Conservation (phyloP, 2,329 filamentous ascomycete genomes). For the Teratosphaeria viscida region DNA sequence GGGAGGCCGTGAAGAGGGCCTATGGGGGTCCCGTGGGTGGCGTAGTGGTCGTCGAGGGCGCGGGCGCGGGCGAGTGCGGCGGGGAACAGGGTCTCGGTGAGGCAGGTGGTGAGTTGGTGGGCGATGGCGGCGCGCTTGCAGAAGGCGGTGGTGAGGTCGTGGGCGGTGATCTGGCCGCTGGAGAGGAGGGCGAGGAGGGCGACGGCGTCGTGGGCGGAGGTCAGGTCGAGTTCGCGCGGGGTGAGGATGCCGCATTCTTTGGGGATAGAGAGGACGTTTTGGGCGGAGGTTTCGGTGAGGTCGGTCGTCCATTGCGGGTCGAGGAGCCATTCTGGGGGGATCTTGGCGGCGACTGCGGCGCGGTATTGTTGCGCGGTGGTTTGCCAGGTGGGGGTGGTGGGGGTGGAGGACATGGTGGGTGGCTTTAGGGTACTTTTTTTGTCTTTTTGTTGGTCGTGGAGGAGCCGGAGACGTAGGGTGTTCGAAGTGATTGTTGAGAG, state of each 20-base stretch:
- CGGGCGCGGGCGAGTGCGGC: slow-evolving; percentile 20
- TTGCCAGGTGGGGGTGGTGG: not conserved
- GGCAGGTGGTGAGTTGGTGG: slow-evolving; percentile 21
- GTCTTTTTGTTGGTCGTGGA: no score
- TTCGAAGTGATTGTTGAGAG: no score
- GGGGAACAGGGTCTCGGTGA: slow-evolving; percentile 34
- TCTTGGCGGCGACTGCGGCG: slow-evolving; percentile 17
- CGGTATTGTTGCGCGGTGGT: not conserved
- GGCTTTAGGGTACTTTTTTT: no score
- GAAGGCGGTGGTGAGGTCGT: slow-evolving; percentile 29
- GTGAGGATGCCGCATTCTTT: slow-evolving; percentile 42
- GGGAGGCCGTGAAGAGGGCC: slow-evolving; percentile 40
- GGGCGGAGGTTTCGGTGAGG: slow-evolving; percentile 11
- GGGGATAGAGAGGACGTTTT: slow-evolving; percentile 38
- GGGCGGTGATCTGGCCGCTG: slow-evolving; percentile 11
- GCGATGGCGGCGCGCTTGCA: slow-evolving; percentile 27
- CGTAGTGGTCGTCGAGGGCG: slow-evolving; percentile 15
- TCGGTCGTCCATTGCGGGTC: slow-evolving; percentile 4
- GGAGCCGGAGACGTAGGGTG: no score
- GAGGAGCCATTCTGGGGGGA: slow-evolving; percentile 36
- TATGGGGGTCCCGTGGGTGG: slow-evolving; percentile 9
- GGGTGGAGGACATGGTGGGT: not conserved
- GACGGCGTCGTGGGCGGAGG: slow-evolving; percentile 41
- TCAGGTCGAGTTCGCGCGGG: slow-evolving; percentile 42
- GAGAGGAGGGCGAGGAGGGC: slow-evolving; percentile 28